Percentiles rank a stretch among this genome's conserved stretches.
Evolutionary conservation across 371 early-diverging fungal genomes (phyloP).

Genomic region (Rhizomucor miehei): DNA sequence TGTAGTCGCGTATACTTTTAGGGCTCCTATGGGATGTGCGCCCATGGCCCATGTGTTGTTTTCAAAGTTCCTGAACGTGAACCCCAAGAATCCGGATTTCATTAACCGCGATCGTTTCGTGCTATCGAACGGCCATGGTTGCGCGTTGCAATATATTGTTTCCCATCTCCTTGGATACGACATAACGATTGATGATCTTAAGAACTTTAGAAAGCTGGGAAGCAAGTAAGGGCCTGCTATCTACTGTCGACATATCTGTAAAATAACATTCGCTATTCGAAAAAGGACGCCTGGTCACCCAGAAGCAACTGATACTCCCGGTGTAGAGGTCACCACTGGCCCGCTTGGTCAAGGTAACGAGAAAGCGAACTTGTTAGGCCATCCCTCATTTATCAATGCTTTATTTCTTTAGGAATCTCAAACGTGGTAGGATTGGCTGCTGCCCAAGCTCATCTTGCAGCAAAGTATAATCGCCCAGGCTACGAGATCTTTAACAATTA

Average conservation of each 20-base stretch:
- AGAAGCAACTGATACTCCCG: constrained; percentile 81
- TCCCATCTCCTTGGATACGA: constrained; percentile 91
- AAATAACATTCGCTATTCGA: no score
- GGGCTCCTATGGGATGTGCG: constrained; percentile 77
- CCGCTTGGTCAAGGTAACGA: constrained; percentile 95
- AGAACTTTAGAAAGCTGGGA: constrained; percentile 89
- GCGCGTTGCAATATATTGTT: constrained; percentile 92
- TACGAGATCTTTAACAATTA: constrained; percentile 82
- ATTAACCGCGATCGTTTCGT: constrained; percentile 97
- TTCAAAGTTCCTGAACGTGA: constrained; percentile 73
- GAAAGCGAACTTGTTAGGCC: no score
- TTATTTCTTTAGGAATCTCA: constrained; percentile 47
- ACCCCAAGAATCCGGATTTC: constrained; percentile 87
- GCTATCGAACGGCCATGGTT: constrained; percentile 98
- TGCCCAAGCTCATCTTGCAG: constrained; percentile 85
- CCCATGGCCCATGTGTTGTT: constrained; percentile 95
- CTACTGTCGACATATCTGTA: no score
- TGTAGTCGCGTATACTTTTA: no score
- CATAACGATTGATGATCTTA: constrained; percentile 89
- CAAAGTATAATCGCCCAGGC: constrained; percentile 84
- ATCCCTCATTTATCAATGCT: no score
- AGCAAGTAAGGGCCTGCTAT: constrained; percentile 77
- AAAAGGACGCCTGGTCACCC: constrained; percentile 94
- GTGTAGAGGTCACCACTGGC: constrained; percentile 98
- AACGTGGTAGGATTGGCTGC: constrained; percentile 97